Evolutionary conservation across 495 filamentous ascomycete genomes (phyloP), one percentile per base, ranked within the genome.

Genomic region (Penicillium daleae): DNA sequence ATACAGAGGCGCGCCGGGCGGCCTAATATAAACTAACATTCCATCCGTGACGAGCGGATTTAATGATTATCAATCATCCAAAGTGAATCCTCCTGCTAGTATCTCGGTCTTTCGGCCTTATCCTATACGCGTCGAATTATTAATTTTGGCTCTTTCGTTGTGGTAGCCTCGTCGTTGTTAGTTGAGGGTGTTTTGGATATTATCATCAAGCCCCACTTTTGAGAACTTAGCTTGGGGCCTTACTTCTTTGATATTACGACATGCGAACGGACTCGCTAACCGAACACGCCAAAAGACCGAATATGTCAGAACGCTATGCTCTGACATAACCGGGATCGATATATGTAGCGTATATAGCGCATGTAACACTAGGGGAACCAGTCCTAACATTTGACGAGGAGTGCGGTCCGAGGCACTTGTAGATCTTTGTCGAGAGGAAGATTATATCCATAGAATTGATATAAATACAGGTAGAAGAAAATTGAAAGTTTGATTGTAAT

Each of bases 181-280:
- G 42, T 15, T 12, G 19, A 22, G 21, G n/a, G 42, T 22, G 1
- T 46, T 46, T 52, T 4, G 29, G 49, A 52, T 52, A 52, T 52
- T 52, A 31, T 52, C 49, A 52, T 52, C 49, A 52, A 6, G 49
- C 24, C 49, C 49, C 49, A 52, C 49, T 24, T 46, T 22, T n/a
- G n/a, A n/a, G n/a, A n/a, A n/a, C n/a, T n/a, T n/a, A n/a, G n/a
- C n/a, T n/a, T n/a, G n/a, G n/a, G n/a, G n/a, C n/a, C n/a, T n/a
- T n/a, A n/a, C n/a, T n/a, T n/a, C n/a, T n/a, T n/a, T n/a, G n/a
- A n/a, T n/a, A n/a, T n/a, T n/a, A n/a, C n/a, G n/a, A n/a, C n/a
- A n/a, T n/a, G n/a, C n/a, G n/a, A n/a, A n/a, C n/a, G n/a, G n/a
- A n/a, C n/a, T n/a, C n/a, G n/a, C n/a, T n/a, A n/a, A n/a, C n/a